Percentiles rank a stretch among this genome's conserved stretches.
Conservation (phyloP, 1,284 basidiomycete genomes). For the Pyrrhoderma lamaoense region DNA sequence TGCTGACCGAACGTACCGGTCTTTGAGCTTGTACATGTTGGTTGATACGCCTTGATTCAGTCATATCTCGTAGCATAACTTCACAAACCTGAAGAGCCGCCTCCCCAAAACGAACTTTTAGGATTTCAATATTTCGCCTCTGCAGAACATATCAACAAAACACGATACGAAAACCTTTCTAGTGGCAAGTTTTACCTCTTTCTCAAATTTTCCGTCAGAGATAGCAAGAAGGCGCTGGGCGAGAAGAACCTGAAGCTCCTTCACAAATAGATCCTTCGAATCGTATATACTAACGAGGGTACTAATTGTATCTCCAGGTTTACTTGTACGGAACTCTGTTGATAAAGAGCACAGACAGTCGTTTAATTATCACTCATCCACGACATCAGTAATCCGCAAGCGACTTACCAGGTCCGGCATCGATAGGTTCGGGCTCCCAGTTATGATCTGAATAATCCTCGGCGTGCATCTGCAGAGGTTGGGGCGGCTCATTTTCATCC, state of each 20-base stretch:
- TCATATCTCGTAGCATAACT: slow-evolving; percentile 94
- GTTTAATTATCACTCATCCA: too few relatives aligned
- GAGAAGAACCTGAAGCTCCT: slow-evolving; percentile 84
- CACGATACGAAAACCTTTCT: background rate
- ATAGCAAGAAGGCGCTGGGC: slow-evolving; percentile 78
- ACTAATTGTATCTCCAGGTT: slow-evolving; percentile 85
- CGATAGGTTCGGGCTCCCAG: slow-evolving; percentile 92
- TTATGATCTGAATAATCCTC: slow-evolving; percentile 84
- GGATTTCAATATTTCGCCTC: slow-evolving; percentile 86
- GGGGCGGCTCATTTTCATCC: slow-evolving; percentile 73
- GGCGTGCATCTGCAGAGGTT: slow-evolving; percentile 64
- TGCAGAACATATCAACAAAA: slow-evolving; percentile 30
- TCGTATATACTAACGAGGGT: slow-evolving; percentile 95
- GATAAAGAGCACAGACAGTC: too few relatives aligned
- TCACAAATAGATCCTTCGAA: slow-evolving; percentile 89
- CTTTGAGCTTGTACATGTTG: slow-evolving; percentile 73
- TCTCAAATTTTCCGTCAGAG: slow-evolving; percentile 73
- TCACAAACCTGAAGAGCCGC: slow-evolving; percentile 86
- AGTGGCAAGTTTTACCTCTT: slow-evolving; percentile 54
- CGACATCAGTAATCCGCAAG: slow-evolving; percentile 23
- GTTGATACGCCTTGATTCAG: slow-evolving; percentile 85
- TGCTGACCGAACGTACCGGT: slow-evolving; percentile 36
- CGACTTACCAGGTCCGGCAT: slow-evolving; percentile 75
- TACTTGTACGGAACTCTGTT: slow-evolving; percentile 81
- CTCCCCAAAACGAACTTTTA: slow-evolving; percentile 92